Evolutionary conservation across 495 filamentous ascomycete genomes (phyloP).

Genomic region (Massariosphaeria phaeospora): DNA sequence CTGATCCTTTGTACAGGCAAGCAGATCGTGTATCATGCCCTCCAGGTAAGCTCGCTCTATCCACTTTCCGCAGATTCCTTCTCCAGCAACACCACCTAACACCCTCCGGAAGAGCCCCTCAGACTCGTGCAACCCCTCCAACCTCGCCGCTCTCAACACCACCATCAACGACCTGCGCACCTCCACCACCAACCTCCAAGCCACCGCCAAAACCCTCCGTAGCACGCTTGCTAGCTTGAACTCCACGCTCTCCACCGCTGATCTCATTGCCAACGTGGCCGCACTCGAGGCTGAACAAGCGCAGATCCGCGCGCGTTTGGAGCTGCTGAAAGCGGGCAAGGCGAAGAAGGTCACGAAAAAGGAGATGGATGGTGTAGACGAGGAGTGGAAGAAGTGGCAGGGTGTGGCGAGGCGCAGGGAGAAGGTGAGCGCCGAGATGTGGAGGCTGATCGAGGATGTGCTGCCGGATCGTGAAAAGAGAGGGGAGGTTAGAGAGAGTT

Average conservation of each 20-base stretch:
- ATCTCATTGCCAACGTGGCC: conserved; percentile 47
- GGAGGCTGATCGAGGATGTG: conserved; percentile 33
- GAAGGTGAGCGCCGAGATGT: conserved; percentile 43
- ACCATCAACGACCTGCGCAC: conserved; percentile 50
- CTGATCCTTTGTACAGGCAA: conserved; percentile 46
- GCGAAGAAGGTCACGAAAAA: conserved; percentile 45
- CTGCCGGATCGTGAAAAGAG: conserved; percentile 29
- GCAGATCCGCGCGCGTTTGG: conserved; percentile 43
- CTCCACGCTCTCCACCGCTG: conserved; percentile 49
- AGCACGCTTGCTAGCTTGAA: conserved; percentile 47
- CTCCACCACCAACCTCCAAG: conserved; percentile 47
- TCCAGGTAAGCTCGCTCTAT: conserved; percentile 42
- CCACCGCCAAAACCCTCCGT: conserved; percentile 50
- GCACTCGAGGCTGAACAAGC: conserved; percentile 47
- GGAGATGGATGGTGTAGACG: conserved; percentile 48
- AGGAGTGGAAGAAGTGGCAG: conserved; percentile 52
- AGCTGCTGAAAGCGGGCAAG: conserved; percentile 39
- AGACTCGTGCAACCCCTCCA: conserved; percentile 45
- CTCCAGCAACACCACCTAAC: not conserved
- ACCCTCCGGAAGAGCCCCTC: conserved; percentile 38
- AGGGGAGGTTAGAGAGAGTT: conserved; percentile 29
- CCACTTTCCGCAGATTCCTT: not conserved
- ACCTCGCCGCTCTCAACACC: conserved; percentile 46
- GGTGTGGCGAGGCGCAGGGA: conserved; percentile 44
- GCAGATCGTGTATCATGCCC: conserved; percentile 58